Base-by-base conservation (phyloP, 495 filamentous ascomycete species). In the Xylaria grammica region DNA sequence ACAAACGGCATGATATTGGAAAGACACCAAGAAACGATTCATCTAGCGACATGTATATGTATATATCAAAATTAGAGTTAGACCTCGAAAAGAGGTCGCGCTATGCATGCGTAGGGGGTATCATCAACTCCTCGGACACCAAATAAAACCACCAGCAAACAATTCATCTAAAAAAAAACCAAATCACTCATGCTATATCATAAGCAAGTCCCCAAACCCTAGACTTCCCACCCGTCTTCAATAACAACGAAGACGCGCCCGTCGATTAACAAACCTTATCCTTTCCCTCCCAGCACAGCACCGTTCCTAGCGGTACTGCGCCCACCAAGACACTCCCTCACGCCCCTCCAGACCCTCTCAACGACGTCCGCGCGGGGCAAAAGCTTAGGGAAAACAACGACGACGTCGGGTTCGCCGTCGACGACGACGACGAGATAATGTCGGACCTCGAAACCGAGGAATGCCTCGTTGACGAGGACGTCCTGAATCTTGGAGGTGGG, bases 401-500 rank as follows among this genome's bases (percentile, higher is more conserved):
- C 89, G 15, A 95, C 86, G 57, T 91, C 88, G 61, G 88, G 86
- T 78, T 98, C 95, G 40, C 90, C 94, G 71, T 96, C 91, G 51
- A 98, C 94, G 66, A 97, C 89, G 11, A 98, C 91, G 10, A 89
- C 87, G 15, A 99, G 80, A 75, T 97, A 97, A 74, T 92, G 96
- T 58, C 89, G 80, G 51, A 97, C 94, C 76, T 93, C 92, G 73
- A 97, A 96, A 44, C 95, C 94, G 63, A 86, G 86, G 78, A 98
- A 98, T 34, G 94, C 95, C 76, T 99, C 95, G 75, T 97, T 92
- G 49, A 99, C 91, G 60, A 97, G 84, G 61, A 98, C 89, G 77
- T 98, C 95, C 59, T 90, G 89, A 44, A 98, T 96, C 72, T 90
- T 86, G 2, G 87, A 90, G 1, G 95, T 97, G 4, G 96, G 95